Conservation (phyloP, 2,329 filamentous ascomycete genomes). For the Fusarium multiceps region DNA sequence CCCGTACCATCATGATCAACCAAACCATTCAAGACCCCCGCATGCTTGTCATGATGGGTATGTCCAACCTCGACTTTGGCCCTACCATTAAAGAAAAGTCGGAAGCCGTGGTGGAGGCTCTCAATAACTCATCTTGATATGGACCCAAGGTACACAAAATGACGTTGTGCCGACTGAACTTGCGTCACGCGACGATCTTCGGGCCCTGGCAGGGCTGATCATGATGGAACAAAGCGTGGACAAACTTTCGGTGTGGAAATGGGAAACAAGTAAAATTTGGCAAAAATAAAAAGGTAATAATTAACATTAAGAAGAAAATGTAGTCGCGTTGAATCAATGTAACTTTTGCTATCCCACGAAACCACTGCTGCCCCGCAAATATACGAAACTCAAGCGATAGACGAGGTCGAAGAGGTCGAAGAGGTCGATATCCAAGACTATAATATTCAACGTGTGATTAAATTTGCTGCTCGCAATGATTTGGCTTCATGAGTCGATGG, state of each 20-base stretch:
- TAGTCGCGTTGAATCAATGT: neutral
- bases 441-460: neutral
- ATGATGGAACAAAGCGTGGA: constrained; percentile 3
- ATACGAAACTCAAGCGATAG: neutral
- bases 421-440: neutral
- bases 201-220: constrained; percentile 4
- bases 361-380: neutral
- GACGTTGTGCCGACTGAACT: constrained; percentile 19
- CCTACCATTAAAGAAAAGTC: constrained; percentile 45
- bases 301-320: neutral
- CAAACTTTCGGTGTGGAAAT: neutral
- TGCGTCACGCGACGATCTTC: constrained; percentile 20
- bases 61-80: constrained; percentile 47
- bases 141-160: neutral
- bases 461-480: neutral
- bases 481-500: constrained; percentile 5
- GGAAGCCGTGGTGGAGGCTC: constrained; percentile 42
- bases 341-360: neutral
- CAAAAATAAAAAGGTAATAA: neutral
- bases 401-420: neutral
- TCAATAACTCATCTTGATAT: constrained; percentile 1
- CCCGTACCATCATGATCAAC: constrained; percentile 48
- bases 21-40: constrained; percentile 48
- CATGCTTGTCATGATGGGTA: constrained; percentile 50
- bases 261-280: neutral